Evolutionary conservation across 768 basidiomycete genomes (phyloP).

Genomic region (Lactarius sp.): DNA sequence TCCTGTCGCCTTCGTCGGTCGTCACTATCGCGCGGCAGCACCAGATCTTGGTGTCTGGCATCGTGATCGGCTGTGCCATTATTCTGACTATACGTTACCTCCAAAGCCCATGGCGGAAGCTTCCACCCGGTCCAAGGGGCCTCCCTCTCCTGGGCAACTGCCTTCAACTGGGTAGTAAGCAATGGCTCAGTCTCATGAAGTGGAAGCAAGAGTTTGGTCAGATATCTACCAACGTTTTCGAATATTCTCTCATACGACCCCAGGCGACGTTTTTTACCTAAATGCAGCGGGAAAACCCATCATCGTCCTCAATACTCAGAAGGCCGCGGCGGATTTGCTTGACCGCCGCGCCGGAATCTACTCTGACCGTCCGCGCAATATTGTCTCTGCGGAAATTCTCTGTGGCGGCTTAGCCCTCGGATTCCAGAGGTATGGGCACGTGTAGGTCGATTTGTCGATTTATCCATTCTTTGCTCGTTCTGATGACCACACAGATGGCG

Average conservation of each 20-base stretch:
- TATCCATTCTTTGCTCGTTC: background rate
- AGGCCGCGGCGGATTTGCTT: constrained; percentile 28
- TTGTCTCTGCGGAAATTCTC: constrained; percentile 20
- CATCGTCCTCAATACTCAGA: constrained; percentile 28
- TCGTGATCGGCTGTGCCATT: background rate
- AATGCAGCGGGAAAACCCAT: constrained; percentile 25
- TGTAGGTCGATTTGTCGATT: constrained; percentile 4
- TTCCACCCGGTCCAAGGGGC: constrained; percentile 21
- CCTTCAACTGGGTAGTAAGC: constrained; percentile 17
- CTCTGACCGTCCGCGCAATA: constrained; percentile 23
- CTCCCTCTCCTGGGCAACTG: constrained; percentile 20
- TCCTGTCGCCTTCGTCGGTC: background rate
- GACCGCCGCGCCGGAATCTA: constrained; percentile 25
- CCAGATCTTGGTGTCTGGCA: background rate
- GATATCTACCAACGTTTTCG: background rate
- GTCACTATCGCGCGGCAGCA: background rate
- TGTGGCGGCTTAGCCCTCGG: constrained; percentile 20
- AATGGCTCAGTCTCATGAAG: constrained; percentile 21
- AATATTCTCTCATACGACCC: background rate
- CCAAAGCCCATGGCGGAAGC: constrained; percentile 23
- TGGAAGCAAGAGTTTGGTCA: constrained; percentile 22
- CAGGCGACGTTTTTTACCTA: constrained; percentile 25
- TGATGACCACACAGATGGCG: constrained; percentile 21
- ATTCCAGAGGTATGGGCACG: constrained; percentile 17
- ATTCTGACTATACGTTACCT: constrained; percentile 11